A percentile compares a stretch with the other conserved stretches of the same genome.
phyloP scores from a whole-genome alignment of 352 stramenopile species.

The Phytophthora hybrid region DNA sequence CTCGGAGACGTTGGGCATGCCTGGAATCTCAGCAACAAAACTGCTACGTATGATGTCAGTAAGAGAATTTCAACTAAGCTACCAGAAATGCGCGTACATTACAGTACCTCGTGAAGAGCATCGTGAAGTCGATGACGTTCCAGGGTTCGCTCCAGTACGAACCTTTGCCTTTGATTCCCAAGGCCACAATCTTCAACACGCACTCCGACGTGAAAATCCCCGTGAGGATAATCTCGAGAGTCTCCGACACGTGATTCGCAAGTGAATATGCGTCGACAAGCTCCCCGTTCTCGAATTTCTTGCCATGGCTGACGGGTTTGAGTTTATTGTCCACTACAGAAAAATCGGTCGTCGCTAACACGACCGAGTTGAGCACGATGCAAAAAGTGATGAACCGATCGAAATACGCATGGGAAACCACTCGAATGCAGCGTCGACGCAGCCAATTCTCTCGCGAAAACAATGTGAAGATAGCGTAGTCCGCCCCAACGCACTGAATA shows the following conservation, averaged over 20 bases:
- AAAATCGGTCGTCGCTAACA: constrained; percentile 84
- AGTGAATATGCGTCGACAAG: constrained; percentile 47
- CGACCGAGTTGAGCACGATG: constrained; percentile 85
- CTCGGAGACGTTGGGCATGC: constrained; percentile 67
- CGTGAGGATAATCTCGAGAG: constrained; percentile 80
- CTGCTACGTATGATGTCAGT: constrained; percentile 27
- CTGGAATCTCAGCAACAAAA: constrained; percentile 49
- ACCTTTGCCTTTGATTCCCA: constrained; percentile 68
- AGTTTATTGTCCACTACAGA: constrained; percentile 59
- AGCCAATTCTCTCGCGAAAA: not conserved
- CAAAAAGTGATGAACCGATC: constrained; percentile 80
- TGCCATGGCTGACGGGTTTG: constrained; percentile 57
- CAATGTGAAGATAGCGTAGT: not conserved
- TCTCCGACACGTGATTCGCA: constrained; percentile 51
- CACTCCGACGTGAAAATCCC: constrained; percentile 86
- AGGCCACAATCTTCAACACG: constrained; percentile 88
- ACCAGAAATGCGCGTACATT: not conserved
- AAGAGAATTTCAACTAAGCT: not conserved
- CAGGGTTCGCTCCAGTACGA: constrained; percentile 85
- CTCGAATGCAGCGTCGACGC: constrained; percentile 38
- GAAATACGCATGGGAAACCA: constrained; percentile 66
- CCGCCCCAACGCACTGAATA: not conserved
- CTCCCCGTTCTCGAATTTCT: constrained; percentile 45
- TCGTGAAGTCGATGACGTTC: constrained; percentile 92
- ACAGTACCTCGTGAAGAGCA: constrained; percentile 84